Base-by-base conservation (phyloP, 75 land plant species). In the Sequoiadendron giganteum region DNA sequence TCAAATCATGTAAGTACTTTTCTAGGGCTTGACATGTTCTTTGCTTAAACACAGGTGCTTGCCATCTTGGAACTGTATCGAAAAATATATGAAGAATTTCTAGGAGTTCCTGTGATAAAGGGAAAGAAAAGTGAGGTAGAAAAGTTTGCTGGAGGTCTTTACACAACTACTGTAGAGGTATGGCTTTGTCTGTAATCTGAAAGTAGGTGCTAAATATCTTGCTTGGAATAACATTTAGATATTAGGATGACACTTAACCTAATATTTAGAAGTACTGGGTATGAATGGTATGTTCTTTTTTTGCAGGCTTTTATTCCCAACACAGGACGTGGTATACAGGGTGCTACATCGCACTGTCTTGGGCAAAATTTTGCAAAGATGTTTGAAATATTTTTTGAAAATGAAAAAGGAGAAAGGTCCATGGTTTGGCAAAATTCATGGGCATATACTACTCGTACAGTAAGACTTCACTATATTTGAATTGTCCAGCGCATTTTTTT, bases 341-440 rank as follows among this genome's bases (percentile, higher is more conserved):
- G 99, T 88, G 99, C 99, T 36, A 98, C 99, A 13, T 98, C 99
- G n/a, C 99, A 98, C 93, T 98, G 99, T 86, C 91, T 98, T 86
- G 99, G 99, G 47, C 99, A 98, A 89, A 98, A 98, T 81, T 98
- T 98, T 92, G 96, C 99, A 68, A 97, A 97, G 87, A 98, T 98
- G 99, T 98, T 97, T 89, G 96, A 98, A 81, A 98, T 98, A 49
- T 86, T 83, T 45, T 98, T 95, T 90, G 99, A 98, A 83, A 94
- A 98, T 93, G 99, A 98, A 79, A 97, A 94, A 85, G 93, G 99
- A 86, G 97, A 97, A 85, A 95, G 91, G 87, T 90, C 88, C 49
- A 94, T 94, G 97, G 99, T 95, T 54, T 98, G 99, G 99, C 99
- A 98, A 90, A 98, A 98, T 88, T 98, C 99, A 43, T 98, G 99